Conservation (phyloP, 2,329 filamentous ascomycete species). For the Sclerotinia glacialis region DNA sequence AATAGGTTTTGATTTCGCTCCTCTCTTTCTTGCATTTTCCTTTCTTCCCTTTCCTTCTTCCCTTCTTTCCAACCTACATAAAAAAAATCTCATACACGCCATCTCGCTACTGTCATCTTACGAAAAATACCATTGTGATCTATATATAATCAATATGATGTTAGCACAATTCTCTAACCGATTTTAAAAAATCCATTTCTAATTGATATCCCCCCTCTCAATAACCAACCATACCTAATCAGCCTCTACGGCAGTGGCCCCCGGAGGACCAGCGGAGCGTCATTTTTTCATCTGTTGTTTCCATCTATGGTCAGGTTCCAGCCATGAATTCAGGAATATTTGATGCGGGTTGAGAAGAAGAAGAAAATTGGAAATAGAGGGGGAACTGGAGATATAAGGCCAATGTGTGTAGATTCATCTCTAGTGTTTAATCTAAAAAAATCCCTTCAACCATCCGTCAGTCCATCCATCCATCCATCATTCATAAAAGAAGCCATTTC, state of each 20-base stretch:
- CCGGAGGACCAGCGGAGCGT: constrained; percentile 5
- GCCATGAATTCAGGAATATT: not conserved
- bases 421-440: constrained; percentile 4
- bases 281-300: not conserved
- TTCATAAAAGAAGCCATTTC: constrained; percentile 5
- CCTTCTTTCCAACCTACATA: too few relatives aligned
- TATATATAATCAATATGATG: too few relatives aligned
- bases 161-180: too few relatives aligned
- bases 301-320: not conserved
- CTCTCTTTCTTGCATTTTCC: not conserved
- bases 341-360: not conserved
- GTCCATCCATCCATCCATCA: constrained; percentile 8
- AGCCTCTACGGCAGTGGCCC: not conserved
- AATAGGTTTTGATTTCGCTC: not conserved
- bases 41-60: too few relatives aligned
- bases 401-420: constrained; percentile 14
- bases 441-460: not conserved
- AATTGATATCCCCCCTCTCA: too few relatives aligned
- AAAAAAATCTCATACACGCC: too few relatives aligned
- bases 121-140: too few relatives aligned
- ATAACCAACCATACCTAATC: too few relatives aligned
- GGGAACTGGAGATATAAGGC: not conserved
- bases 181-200: too few relatives aligned
- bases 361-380: too few relatives aligned
- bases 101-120: too few relatives aligned